A percentile compares a stretch with the other conserved stretches of the same genome.
phyloP scores from a whole-genome alignment of 2,329 filamentous ascomycete species.

The Septoria linicola region DNA sequence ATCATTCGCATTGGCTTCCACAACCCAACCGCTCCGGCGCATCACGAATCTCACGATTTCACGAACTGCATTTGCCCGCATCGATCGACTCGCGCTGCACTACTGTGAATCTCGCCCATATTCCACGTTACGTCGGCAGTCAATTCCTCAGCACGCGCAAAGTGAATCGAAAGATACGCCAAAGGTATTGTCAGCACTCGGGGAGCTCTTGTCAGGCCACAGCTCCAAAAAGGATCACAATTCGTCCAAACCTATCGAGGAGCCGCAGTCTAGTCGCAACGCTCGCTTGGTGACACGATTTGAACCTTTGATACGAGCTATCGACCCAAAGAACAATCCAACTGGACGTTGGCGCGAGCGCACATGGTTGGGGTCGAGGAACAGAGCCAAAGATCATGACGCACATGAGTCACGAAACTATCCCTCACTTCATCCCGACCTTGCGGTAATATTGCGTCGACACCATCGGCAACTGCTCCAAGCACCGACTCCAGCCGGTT shows the following conservation, averaged over 20 bases:
- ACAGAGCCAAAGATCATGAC: constrained; percentile 3
- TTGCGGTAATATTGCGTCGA: not conserved
- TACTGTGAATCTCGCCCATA: not conserved
- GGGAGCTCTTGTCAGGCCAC: constrained; percentile 17
- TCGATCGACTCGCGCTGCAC: not conserved
- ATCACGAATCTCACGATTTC: constrained; percentile 25
- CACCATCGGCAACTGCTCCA: constrained; percentile 5
- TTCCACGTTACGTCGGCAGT: not conserved
- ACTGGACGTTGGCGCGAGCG: constrained; percentile 16
- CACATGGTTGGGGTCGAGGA: constrained; percentile 1
- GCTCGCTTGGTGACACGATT: constrained; percentile 12
- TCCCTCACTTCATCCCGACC: not conserved
- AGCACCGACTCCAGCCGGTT: constrained; percentile 10
- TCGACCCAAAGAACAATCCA: too few species aligned
- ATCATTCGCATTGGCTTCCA: constrained; percentile 23
- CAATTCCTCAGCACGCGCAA: not conserved
- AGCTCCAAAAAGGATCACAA: not conserved
- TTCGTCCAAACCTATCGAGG: not conserved
- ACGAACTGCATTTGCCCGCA: constrained; percentile 12
- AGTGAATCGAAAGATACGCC: not conserved
- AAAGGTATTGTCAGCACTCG: not conserved
- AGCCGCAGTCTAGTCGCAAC: not conserved
- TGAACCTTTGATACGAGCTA: constrained; percentile 17
- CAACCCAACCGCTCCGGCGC: constrained; percentile 13
- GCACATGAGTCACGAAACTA: constrained; percentile 2